Evolutionary conservation across 176 grass and related monocot species (phyloP).

Genomic region (Dendrocalamus sinicus): DNA sequence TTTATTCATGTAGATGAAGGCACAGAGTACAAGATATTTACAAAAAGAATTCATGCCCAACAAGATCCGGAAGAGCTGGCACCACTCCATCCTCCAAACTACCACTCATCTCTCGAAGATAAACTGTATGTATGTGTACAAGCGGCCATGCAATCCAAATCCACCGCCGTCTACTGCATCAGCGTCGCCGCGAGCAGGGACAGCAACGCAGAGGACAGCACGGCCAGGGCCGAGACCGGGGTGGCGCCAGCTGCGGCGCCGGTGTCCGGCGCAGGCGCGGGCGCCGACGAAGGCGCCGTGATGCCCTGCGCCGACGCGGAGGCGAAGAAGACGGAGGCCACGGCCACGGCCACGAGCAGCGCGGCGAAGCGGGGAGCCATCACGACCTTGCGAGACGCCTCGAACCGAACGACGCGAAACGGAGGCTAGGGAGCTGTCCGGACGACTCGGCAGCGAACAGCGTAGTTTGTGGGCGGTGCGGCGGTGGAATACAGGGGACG

Average conservation of each 20-base stretch:
- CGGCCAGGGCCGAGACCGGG: background rate
- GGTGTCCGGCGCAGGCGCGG: slow-evolving; percentile 11
- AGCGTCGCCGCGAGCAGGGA: slow-evolving; percentile 26
- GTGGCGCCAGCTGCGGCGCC: slow-evolving; percentile 17
- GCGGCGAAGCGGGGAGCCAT: slow-evolving; percentile 44
- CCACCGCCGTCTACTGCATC: slow-evolving; percentile 24
- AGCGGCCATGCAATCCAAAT: background rate
- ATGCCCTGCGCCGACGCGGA: slow-evolving; percentile 28
- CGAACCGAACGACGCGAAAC: background rate
- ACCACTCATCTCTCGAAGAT: background rate
- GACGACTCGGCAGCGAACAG: background rate
- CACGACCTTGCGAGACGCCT: too few species aligned
- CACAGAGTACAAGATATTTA: background rate
- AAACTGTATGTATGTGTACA: background rate
- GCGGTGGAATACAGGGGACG: background rate
- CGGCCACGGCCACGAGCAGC: slow-evolving; percentile 21
- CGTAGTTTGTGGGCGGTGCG: background rate
- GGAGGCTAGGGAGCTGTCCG: background rate
- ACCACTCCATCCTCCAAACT: background rate
- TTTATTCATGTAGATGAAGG: slow-evolving; percentile 37
- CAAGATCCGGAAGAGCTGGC: background rate
- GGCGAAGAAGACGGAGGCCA: background rate
- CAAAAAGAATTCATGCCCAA: slow-evolving; percentile 34
- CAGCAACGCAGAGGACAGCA: slow-evolving; percentile 20
- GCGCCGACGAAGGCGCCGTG: slow-evolving; percentile 34